These are phyloP conservation scores for Aciculoconidium aculeatum DNA, from an alignment of 805 yeast genomes.

Conservation along the genomic window DNA sequence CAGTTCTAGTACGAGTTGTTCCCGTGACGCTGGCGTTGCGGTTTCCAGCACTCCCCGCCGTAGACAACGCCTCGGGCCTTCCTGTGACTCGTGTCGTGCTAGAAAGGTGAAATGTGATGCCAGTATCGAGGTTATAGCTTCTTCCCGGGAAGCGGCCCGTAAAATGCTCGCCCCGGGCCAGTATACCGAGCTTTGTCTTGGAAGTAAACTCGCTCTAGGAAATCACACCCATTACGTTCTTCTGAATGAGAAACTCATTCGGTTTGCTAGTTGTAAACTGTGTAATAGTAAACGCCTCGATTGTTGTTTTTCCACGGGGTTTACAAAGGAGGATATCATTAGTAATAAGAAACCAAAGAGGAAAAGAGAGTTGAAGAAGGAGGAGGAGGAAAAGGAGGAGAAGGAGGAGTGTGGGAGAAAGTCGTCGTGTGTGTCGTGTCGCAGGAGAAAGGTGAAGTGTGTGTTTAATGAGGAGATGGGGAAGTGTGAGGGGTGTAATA, in stretches of 20 bases:
- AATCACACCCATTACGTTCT: conserved; percentile 13
- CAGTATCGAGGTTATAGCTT: conserved; percentile 40
- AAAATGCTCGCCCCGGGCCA: conserved; percentile 8
- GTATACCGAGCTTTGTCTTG: conserved; percentile 9
- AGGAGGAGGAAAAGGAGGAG: conserved; percentile 5
- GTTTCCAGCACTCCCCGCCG: conserved; percentile 18
- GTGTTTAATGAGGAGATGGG: conserved; percentile 22
- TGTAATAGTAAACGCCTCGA: conserved; percentile 41
- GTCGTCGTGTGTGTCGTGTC: conserved; percentile 34
- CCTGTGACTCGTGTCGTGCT: conserved; percentile 65
- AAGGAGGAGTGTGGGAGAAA: conserved; percentile 19
- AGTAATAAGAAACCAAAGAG: conserved; percentile 28
- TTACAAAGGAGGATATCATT: conserved; percentile 56
- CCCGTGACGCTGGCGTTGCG: not conserved
- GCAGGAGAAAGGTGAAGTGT: conserved; percentile 41
- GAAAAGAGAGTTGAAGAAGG: conserved; percentile 10
- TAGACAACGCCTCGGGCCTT: conserved; percentile 68
- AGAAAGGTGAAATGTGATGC: conserved; percentile 75
- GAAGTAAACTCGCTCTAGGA: conserved; percentile 12
- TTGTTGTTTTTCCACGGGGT: conserved; percentile 60
- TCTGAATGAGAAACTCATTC: conserved; percentile 32
- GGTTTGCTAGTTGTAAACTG: conserved; percentile 51
- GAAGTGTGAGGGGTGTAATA: conserved; percentile 37
- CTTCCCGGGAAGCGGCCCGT: conserved; percentile 7
- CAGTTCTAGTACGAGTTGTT: conserved; percentile 5